Evolutionary conservation across 2,329 filamentous ascomycete genomes (phyloP), one percentile per base, ranked within the genome.

Genomic region (Moelleriella libera): DNA sequence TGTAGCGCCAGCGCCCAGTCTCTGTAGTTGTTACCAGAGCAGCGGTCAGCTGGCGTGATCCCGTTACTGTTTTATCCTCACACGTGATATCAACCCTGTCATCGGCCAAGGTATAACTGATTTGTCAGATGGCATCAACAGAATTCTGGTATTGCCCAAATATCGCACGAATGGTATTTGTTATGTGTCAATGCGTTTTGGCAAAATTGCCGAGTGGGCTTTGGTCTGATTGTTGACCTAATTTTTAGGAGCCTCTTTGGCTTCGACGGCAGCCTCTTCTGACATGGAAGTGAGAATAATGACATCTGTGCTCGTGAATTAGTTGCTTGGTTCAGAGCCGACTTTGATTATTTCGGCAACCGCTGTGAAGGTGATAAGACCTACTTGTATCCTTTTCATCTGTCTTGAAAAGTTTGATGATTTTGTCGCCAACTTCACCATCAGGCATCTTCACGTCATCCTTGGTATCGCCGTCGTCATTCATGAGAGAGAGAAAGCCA

Each of bases 301-400:
- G 61, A 97, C 83, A 71, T 88, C 88, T 95, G 29, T 21, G 40
- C 30, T 30, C n/a, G 14, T 37, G 2, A 31, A 41, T 45, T 21
- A 48, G 45, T 43, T 9, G 9, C 37, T 8, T 7, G 40, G 31
- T 43, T 31, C 9, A 21, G 21, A 21, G 21, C 2, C 21, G 21
- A 21, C 2, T 21, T 21, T 21, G 21, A 3, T 21, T 21, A 21
- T 21, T 21, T 21, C 21, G 21, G 21, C 21, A 21, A 21, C 21
- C 21, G 21, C 21, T 21, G 21, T 21, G 21, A 9, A 39, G 11
- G 9, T 37, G 5, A 10, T 28, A 5, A 41, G 55, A 80, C 88
- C 80, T 77, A 95, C 89, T 90, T 70, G 81, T 85, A 63, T 96
- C 89, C 76, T 94, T 96, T 70, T 82, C 83, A n/a, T 94, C 87